These are phyloP conservation scores for Fusarium redolens DNA, from an alignment of 2,329 filamentous ascomycete species.

Conservation along the genomic window DNA sequence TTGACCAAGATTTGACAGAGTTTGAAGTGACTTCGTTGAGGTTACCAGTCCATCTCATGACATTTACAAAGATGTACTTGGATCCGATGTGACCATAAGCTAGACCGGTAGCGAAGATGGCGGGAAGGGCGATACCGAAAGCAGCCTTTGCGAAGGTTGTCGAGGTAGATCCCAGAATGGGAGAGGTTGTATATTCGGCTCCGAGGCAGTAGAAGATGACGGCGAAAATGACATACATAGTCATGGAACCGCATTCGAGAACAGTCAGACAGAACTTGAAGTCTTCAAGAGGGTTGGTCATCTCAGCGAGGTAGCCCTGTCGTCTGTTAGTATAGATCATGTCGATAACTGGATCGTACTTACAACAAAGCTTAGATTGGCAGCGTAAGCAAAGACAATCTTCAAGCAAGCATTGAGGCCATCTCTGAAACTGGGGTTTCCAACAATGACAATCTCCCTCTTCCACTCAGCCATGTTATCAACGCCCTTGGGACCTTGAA, in stretches of 20 bases:
- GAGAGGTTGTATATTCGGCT: constrained; percentile 37
- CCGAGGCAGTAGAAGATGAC: constrained; percentile 41
- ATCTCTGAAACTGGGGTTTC: constrained; percentile 35
- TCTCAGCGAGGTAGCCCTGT: constrained; percentile 40
- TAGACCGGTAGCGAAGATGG: constrained; percentile 40
- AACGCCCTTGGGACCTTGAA: constrained; percentile 8
- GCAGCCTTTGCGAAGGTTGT: constrained; percentile 35
- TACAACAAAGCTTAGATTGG: constrained; percentile 42
- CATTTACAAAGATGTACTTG: constrained; percentile 43
- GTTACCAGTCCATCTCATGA: constrained; percentile 32
- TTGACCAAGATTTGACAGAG: constrained; percentile 42
- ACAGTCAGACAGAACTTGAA: constrained; percentile 38
- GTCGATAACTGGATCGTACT: neutral
- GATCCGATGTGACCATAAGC: constrained; percentile 42
- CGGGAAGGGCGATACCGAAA: constrained; percentile 39
- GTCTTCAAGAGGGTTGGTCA: constrained; percentile 37
- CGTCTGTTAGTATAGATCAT: neutral
- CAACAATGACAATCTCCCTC: constrained; percentile 35
- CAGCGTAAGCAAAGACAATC: constrained; percentile 44
- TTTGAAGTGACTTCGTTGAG: constrained; percentile 35
- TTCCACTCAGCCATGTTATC: constrained; percentile 29
- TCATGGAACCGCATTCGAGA: constrained; percentile 35
- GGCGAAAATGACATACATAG: constrained; percentile 39
- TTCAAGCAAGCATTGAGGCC: constrained; percentile 40
- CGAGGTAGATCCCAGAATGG: constrained; percentile 39